These are phyloP conservation scores for Drosera spatulata DNA, from an alignment of 179 eudicot species.

Conservation along the genomic window DNA sequence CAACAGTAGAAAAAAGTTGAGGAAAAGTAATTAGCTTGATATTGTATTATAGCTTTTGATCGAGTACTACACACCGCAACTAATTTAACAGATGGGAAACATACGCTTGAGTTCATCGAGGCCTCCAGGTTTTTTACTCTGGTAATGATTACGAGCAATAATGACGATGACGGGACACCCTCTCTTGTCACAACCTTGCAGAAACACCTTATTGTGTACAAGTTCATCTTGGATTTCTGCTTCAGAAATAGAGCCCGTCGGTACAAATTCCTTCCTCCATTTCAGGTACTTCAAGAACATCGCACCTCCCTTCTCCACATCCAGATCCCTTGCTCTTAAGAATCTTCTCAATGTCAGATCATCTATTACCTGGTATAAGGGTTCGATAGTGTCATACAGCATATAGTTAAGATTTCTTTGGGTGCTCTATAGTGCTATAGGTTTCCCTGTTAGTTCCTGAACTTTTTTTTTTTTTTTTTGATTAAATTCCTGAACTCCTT, in stretches of 20 bases:
- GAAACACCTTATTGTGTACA: conserved; percentile 50
- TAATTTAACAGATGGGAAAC: conserved; percentile 1
- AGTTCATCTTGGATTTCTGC: conserved; percentile 37
- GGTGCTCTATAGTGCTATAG: too few species aligned
- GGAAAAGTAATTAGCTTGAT: neutral
- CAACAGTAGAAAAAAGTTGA: conserved; percentile 7
- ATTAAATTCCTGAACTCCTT: too few species aligned
- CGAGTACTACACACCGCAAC: too few species aligned
- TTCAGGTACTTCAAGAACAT: conserved; percentile 48
- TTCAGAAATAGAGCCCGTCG: conserved; percentile 29
- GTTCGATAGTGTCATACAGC: too few species aligned
- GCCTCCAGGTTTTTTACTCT: conserved; percentile 34
- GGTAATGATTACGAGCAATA: conserved; percentile 34
- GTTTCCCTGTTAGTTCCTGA: too few species aligned
- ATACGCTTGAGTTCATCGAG: conserved; percentile 47
- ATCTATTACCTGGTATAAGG: conserved; percentile 13
- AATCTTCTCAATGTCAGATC: conserved; percentile 64
- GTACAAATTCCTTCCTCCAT: conserved; percentile 48
- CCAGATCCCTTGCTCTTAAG: conserved; percentile 60
- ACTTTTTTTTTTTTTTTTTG: too few species aligned
- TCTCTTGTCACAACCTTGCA: conserved; percentile 48
- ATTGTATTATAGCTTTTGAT: neutral
- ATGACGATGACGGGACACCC: conserved; percentile 39
- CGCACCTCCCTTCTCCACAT: conserved; percentile 57
- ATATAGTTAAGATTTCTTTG: too few species aligned